Base-by-base conservation (phyloP, 345 rosid species). In the Aquilaria sinensis region DNA sequence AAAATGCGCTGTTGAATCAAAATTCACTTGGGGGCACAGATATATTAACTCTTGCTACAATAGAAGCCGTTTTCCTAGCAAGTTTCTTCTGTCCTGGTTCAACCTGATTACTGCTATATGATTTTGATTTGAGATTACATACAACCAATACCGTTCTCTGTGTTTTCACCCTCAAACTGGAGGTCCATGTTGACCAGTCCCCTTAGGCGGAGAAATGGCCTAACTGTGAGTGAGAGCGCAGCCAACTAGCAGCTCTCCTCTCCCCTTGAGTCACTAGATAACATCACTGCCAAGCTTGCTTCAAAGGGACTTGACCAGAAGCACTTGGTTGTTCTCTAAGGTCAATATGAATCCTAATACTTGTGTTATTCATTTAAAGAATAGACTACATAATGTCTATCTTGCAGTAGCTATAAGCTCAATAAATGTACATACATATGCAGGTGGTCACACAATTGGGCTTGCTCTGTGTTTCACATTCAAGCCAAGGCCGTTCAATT, bases 321-420 rank as follows among this genome's bases (percentile, higher is more conserved):
- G 74, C 90, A 87, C 63, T 80, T 81, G 12, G 94, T 83, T 45
- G 90, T 77, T 47, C 83, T 87, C 47, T 87, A 90, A 69, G 92
- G 89, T 82, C 4, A 57, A 51, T 31, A 49, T 43, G 11, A 34
- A 16, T 31, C 16, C 53, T 31, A 14, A 2, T 6, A 52, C 31
- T 47, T 32, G 59, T 10, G 33, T 56, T 37, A 7, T n/a, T n/a
- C 15, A 8, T 37, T 29, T 57, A 29, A 57, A 33, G 7, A 6
- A 57, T 4, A 43, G n/a, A 29, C n/a, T n/a, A n/a, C 12, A 10
- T 50, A 13, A 23, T 31, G 49, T 56, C 11, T 45, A 56, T 32
- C 47, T 6, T 10, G n/a, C n/a, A n/a, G n/a, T n/a, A n/a, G 12
- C 16, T 37, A 43, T 45, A 3, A 46, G 31, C 1, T 31, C 16